Percentiles rank a stretch among this genome's conserved stretches.
Conservation (phyloP, 495 filamentous ascomycete species). For the Lindgomyces ingoldianus region DNA sequence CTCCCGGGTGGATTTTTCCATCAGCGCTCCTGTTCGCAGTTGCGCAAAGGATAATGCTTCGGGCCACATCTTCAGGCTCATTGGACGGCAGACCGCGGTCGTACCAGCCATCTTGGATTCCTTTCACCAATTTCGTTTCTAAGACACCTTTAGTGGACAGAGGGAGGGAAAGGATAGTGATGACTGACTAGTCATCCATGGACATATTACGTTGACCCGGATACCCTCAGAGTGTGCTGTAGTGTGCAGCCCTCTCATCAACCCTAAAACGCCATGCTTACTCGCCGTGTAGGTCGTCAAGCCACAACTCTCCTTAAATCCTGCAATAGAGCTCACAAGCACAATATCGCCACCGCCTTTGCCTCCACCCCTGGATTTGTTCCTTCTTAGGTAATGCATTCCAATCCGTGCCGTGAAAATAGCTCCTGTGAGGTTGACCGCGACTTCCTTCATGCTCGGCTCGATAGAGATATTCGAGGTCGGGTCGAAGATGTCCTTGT, state of each 20-base stretch:
- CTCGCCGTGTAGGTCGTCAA: constrained; percentile 44
- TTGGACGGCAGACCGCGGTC: constrained; percentile 42
- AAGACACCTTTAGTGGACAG: background rate
- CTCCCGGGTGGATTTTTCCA: constrained; percentile 34
- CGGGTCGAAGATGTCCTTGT: constrained; percentile 42
- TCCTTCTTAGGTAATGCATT: constrained; percentile 42
- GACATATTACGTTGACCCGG: constrained; percentile 47
- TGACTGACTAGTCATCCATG: constrained; percentile 49
- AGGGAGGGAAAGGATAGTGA: background rate
- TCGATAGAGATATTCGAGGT: constrained; percentile 38
- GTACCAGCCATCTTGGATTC: constrained; percentile 46
- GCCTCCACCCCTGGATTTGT: constrained; percentile 7
- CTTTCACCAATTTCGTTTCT: constrained; percentile 45
- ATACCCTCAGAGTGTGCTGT: constrained; percentile 41
- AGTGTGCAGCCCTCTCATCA: constrained; percentile 45
- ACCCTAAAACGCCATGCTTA: constrained; percentile 46
- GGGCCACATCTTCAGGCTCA: constrained; percentile 43
- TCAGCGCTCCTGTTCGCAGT: constrained; percentile 36
- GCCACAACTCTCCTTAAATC: constrained; percentile 46
- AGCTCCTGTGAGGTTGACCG: constrained; percentile 44
- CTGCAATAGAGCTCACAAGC: constrained; percentile 43
- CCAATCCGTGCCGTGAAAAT: constrained; percentile 44
- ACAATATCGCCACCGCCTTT: constrained; percentile 44
- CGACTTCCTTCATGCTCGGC: constrained; percentile 42
- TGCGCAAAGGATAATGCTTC: constrained; percentile 41